Base-by-base conservation (phyloP, 2,329 filamentous ascomycete species). In the Phaeosphaeriaceae sp. region DNA sequence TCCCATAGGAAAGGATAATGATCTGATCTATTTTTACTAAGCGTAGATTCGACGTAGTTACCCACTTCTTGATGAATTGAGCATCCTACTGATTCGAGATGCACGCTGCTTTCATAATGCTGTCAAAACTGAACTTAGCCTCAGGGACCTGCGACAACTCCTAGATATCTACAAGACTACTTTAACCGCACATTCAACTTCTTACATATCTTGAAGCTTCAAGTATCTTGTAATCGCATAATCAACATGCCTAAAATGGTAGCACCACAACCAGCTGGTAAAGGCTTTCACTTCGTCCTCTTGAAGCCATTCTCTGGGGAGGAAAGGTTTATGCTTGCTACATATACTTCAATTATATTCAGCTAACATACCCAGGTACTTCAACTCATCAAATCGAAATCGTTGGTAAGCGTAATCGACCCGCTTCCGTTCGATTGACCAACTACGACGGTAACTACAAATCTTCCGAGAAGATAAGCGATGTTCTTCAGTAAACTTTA, bases 261-360 rank as follows among this genome's bases (percentile, higher is more conserved):
- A 21, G 61, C 93, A 48, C 93, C 93, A 39, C 93, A 92, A 43
- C 93, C 93, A 66, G 90, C 87, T 52, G 89, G 87, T 49, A 93
- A 86, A 52, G 42, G 42, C 23, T 85, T 82, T 92, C 94, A 97
- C 56, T 87, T 87, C 17, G 52, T 58, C 5, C 48, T 66, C 1
- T 57, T 52, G 30, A 58, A 61, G 53, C 59, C 59, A 1, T 64
- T 61, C 41, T 53, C 51, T 7, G 74, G 73, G 60, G 59, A 20
- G 26, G 29, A 17, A 12, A 12, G 2, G 8, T 2, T 32, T 6
- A 12, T 6, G 4, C 8, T 26, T 7, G 6, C 36, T n/a, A 23
- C 11, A 6, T 6, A 7, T 15, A 37, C 15, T 50, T 11, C 52
- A 63, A 15, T 60, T 52, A 8, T 58, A 67, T 4, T 23, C 21